Percentiles rank a stretch among this genome's conserved stretches.
Conservation (phyloP, 371 early-diverging fungal genomes). For the Mucor velutinosus region DNA sequence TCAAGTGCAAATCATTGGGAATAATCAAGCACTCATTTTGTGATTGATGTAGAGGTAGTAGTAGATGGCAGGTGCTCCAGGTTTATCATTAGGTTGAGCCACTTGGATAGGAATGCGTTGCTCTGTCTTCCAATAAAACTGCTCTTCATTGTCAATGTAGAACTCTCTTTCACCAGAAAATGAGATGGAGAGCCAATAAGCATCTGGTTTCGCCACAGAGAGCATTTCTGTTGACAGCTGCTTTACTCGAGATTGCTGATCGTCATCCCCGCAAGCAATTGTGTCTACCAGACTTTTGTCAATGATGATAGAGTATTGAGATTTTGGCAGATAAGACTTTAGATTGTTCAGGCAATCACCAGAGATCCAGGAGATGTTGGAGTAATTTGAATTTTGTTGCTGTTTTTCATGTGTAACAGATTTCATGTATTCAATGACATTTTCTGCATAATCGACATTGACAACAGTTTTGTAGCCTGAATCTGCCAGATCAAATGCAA, state of each 20-base stretch:
- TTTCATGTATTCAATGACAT: slow-evolving; percentile 48
- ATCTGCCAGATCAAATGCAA: slow-evolving; percentile 49
- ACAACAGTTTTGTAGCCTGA: slow-evolving; percentile 31
- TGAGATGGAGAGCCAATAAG: slow-evolving; percentile 35
- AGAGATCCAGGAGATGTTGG: slow-evolving; percentile 23
- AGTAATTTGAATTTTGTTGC: slow-evolving; percentile 11
- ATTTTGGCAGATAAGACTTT: slow-evolving; percentile 1
- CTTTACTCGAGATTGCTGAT: slow-evolving; percentile 21
- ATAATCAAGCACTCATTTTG: slow-evolving; percentile 10
- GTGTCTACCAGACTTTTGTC: slow-evolving; percentile 48
- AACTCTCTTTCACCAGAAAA: slow-evolving; percentile 35
- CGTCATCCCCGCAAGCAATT: slow-evolving; percentile 50
- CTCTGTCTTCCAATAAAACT: slow-evolving; percentile 23
- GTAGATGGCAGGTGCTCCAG: slow-evolving; percentile 38
- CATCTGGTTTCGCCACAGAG: slow-evolving; percentile 20
- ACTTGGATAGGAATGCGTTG: slow-evolving; percentile 25
- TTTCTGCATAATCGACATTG: slow-evolving; percentile 51
- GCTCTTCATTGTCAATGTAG: background rate
- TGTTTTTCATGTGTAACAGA: slow-evolving; percentile 13
- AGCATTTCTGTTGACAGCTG: slow-evolving; percentile 22
- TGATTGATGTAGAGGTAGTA: slow-evolving; percentile 29
- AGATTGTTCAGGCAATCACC: slow-evolving; percentile 33
- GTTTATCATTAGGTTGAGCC: slow-evolving; percentile 28
- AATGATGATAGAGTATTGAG: slow-evolving; percentile 29
- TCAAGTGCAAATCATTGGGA: background rate